Evolutionary conservation across 1,284 basidiomycete genomes (phyloP), one percentile per base, ranked within the genome.

Genomic region (Taiwanofungus camphoratus): DNA sequence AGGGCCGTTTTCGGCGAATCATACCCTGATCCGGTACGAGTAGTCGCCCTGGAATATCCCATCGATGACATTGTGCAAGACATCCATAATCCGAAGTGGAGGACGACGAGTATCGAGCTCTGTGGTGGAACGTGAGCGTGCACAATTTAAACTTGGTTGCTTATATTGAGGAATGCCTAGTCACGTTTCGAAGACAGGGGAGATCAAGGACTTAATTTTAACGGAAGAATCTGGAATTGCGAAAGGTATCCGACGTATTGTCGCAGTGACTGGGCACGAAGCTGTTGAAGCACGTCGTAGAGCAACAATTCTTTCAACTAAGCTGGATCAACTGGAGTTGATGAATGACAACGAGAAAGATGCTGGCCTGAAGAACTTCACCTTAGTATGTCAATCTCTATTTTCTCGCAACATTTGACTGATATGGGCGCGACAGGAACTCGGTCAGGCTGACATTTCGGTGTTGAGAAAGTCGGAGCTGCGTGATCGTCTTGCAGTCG

Each of bases 1-100:
- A 78, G 95, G 29, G 96, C 96, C 4, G 96, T 99, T 24, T 99
- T 99, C 59, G 95, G 95, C 36, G 95, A 99, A 69, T 78, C 90
- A 2, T 99, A 99, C 63, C 95, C 95, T 3, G 94, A 99, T 65
- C 95, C 95, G 2, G 95, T 99, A 15, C 78, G 95, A 33, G 92
- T 99, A 1, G 96, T 99, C 11, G 79, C 89, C 8, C 72, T 99
- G 32, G 92, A 90, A 60, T 92, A 78, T 60, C 80, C 86, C 51
- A 76, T 96, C 9, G 85, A 94, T 41, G 90, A 94, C 44, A 92
- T 99, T 46, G 70, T 80, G 31, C 71, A 77, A 56, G 89, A 98
- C 55, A 74, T 97, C 24, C 78, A 85, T 56, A 93, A 95, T 66
- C 78, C 85, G 5, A 90, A 87, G 66, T 99, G 95, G 95, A 71